phyloP scores from a whole-genome alignment of 2,329 filamentous ascomycete species.

The Monosporascus sp. region DNA sequence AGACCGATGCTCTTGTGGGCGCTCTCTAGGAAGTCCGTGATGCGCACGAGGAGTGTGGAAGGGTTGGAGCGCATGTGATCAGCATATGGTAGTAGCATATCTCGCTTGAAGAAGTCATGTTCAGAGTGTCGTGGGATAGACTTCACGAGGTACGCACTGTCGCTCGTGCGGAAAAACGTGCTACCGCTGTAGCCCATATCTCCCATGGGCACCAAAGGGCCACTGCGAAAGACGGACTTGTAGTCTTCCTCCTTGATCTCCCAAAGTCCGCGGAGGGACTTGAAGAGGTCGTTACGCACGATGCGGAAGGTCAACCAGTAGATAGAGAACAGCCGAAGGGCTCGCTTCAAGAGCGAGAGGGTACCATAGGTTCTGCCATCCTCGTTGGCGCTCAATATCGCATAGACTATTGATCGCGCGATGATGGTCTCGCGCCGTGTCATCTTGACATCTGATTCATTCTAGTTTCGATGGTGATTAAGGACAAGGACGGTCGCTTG shows the following conservation, averaged over 20 bases:
- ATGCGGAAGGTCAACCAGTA: slow-evolving; percentile 29
- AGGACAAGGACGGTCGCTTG: background rate
- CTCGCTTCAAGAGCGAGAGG: slow-evolving; percentile 31
- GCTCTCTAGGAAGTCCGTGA: slow-evolving; percentile 62
- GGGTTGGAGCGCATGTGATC: slow-evolving; percentile 57
- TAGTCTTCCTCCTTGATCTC: slow-evolving; percentile 49
- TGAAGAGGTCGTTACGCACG: slow-evolving; percentile 38
- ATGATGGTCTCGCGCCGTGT: slow-evolving; percentile 26
- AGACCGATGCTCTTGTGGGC: slow-evolving; percentile 53
- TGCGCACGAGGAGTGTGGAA: slow-evolving; percentile 61
- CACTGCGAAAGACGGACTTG: slow-evolving; percentile 43
- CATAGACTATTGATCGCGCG: slow-evolving; percentile 34
- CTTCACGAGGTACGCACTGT: slow-evolving; percentile 66
- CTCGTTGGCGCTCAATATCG: slow-evolving; percentile 27
- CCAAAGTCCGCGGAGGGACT: slow-evolving; percentile 37
- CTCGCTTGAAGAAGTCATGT: slow-evolving; percentile 62
- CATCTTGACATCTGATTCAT: slow-evolving; percentile 16
- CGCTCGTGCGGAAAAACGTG: slow-evolving; percentile 65
- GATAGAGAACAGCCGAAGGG: slow-evolving; percentile 36
- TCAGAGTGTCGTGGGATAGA: slow-evolving; percentile 66
- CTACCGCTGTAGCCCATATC: slow-evolving; percentile 72
- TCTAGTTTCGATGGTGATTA: background rate
- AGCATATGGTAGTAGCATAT: slow-evolving; percentile 60
- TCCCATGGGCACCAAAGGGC: slow-evolving; percentile 51
- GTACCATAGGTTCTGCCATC: slow-evolving; percentile 20